Conservation (phyloP, 345 rosid species). For the Salix caprea region DNA sequence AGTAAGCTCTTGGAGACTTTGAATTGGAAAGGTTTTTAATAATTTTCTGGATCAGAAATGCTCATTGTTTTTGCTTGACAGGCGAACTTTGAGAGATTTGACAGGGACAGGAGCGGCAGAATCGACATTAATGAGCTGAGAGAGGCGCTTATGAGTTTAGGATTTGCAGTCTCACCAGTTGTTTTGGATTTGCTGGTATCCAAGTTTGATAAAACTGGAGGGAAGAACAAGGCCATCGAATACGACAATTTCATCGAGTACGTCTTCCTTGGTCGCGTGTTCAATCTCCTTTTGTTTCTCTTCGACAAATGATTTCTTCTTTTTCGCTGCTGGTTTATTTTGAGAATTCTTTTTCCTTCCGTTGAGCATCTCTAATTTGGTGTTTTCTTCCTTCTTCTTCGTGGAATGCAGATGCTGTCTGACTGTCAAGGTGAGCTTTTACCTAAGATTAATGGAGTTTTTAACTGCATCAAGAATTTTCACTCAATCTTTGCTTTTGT, state of each 20-base stretch:
- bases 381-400: background rate
- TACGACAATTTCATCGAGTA: slow-evolving; percentile 97
- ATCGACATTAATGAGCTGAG: slow-evolving; percentile 76
- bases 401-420: slow-evolving; percentile 77
- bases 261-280: slow-evolving; percentile 8
- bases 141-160: slow-evolving; percentile 74
- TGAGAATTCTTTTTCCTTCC: background rate
- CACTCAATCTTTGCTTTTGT: background rate
- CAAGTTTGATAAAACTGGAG: slow-evolving; percentile 81
- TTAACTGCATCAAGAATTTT: background rate
- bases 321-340: background rate
- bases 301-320: background rate
- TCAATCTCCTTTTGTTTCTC: background rate
- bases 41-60: background rate
- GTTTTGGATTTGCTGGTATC: slow-evolving; percentile 72
- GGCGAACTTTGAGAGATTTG: slow-evolving; percentile 80
- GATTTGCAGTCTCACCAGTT: slow-evolving; percentile 63
- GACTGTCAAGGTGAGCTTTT: slow-evolving; percentile 68
- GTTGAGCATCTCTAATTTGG: background rate
- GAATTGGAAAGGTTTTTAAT: background rate
- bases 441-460: background rate
- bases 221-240: slow-evolving; percentile 65
- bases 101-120: slow-evolving; percentile 80
- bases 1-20: slow-evolving; percentile 35
- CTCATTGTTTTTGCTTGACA: slow-evolving; percentile 14